Evolutionary conservation across 768 basidiomycete genomes (phyloP), one percentile per base, ranked within the genome.

Genomic region (Boletus coccyginus): DNA sequence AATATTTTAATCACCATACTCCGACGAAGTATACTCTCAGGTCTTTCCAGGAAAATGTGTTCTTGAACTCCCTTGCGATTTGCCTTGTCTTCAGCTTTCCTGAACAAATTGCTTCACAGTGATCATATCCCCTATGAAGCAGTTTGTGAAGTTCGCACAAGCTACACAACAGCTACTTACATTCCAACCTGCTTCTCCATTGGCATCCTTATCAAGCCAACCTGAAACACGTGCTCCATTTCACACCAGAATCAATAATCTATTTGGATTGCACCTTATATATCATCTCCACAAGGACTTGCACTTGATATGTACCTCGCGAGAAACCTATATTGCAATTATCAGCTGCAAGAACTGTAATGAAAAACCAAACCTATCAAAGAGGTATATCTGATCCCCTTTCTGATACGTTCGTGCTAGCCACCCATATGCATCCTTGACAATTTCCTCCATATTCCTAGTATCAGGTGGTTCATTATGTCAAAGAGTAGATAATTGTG

Each of bases 201-300:
- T 2, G 66, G 62, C 5, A 53, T 54, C n/a, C 55, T 43, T 46
- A 56, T 40, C 44, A 56, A 40, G 44, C 55, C 55, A 29, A 56
- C 38, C 55, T 56, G 36, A 5, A 13, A 19, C 19, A 40, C 12
- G 31, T 13, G 43, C 39, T 52, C 38, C 46, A 24, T n/a, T 16
- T 11, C 19, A 16, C 17, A 3, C n/a, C 3, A 16, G 5, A 4
- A n/a, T 2, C 1, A 19, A 14, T 9, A 29, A 24, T 21, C 16
- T 1, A 13, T 35, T 32, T 13, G 12, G 0, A 11, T 0, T 47
- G 13, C 35, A 76, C 75, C 60, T 72, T 68, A n/a, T 75, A 53
- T 11, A 78, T 68, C 77, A 78, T 77, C 10, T 67, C 78, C 0
- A 76, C 74, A 9, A 77, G 67, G 2, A 71, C 73, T 10, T 77